phyloP scores from a whole-genome alignment of 2,329 filamentous ascomycete species.

The Fusarium musae region DNA sequence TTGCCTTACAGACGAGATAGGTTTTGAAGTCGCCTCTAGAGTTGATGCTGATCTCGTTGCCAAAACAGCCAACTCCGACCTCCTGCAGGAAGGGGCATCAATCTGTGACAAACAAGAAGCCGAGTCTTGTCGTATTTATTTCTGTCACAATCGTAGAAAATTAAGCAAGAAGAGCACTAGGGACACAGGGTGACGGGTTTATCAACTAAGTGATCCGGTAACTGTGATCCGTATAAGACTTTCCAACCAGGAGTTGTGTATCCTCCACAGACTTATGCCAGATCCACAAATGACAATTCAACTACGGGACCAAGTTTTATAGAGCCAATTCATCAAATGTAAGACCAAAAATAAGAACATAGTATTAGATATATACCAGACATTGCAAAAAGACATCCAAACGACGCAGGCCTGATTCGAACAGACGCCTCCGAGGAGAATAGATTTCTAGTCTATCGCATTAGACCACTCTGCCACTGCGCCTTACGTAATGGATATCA shows the following conservation, averaged over 20 bases:
- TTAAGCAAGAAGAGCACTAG: accelerated
- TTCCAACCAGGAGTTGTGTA: neutral
- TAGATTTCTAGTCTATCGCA: constrained; percentile 6
- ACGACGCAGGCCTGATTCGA: constrained; percentile 3
- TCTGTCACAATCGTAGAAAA: neutral
- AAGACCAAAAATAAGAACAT: accelerated
- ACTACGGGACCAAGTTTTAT: accelerated
- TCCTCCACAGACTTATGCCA: neutral
- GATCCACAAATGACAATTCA: neutral
- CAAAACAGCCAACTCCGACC: neutral
- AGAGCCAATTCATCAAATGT: accelerated
- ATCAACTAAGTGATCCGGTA: neutral
- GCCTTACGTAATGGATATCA: neutral
- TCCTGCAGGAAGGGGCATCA: too few species aligned
- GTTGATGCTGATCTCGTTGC: neutral
- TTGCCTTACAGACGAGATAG: too few species aligned
- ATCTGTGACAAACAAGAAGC: too few species aligned
- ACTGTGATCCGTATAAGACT: too few species aligned
- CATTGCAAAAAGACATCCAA: neutral
- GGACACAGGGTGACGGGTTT: accelerated
- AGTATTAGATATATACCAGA: accelerated
- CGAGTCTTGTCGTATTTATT: too few species aligned
- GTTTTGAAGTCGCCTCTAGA: neutral
- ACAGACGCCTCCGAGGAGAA: neutral
- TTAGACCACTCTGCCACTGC: constrained; percentile 8